A percentile compares a stretch with the other conserved stretches of the same genome.
phyloP scores from a whole-genome alignment of 345 rosid species.

The Citropsis articulata region DNA sequence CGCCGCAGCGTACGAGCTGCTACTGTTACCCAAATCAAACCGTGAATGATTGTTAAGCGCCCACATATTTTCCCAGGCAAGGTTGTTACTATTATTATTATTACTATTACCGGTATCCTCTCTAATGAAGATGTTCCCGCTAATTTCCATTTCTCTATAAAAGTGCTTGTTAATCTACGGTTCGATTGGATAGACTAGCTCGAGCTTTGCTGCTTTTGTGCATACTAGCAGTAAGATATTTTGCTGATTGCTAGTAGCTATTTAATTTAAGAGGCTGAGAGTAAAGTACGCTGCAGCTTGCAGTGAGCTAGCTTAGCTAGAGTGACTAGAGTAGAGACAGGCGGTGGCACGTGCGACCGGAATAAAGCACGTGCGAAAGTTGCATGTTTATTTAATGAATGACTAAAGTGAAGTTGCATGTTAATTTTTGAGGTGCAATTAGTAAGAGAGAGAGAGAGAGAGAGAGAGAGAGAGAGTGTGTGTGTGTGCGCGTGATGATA shows the following conservation, averaged over 20 bases:
- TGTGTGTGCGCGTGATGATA: background rate
- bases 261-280: background rate
- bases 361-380: slow-evolving; percentile 27
- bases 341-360: slow-evolving; percentile 18
- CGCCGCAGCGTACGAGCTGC: background rate
- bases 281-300: background rate
- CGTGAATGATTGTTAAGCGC: slow-evolving; percentile 20
- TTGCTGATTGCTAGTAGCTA: too few species aligned
- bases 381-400: slow-evolving; percentile 3
- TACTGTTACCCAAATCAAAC: slow-evolving; percentile 20
- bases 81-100: background rate
- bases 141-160: slow-evolving; percentile 32
- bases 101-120: slow-evolving; percentile 5
- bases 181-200: background rate
- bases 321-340: background rate
- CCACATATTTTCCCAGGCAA: slow-evolving; percentile 25
- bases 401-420: slow-evolving; percentile 7
- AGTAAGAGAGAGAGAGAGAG: slow-evolving; percentile 12
- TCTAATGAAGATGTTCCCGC: slow-evolving; percentile 20
- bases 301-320: background rate
- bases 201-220: background rate
- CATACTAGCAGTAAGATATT: too few species aligned
- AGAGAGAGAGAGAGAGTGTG: slow-evolving; percentile 12
- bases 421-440: slow-evolving; percentile 3
- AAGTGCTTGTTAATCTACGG: background rate